phyloP scores from a whole-genome alignment of 2,329 filamentous ascomycete genomes.

The Hypoxylon rubiginosum region DNA sequence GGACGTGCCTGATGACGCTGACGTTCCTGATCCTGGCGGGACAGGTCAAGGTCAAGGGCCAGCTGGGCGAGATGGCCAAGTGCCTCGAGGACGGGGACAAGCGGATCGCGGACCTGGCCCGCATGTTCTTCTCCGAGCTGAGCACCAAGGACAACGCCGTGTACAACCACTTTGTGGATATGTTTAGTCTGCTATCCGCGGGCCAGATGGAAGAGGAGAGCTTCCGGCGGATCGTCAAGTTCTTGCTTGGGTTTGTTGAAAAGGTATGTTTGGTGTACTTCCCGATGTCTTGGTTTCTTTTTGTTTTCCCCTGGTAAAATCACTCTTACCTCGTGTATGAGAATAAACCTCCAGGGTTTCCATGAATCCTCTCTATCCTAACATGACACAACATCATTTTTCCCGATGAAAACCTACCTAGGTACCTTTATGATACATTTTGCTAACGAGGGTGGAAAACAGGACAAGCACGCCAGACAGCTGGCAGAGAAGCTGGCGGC shows the following conservation, averaged over 20 bases:
- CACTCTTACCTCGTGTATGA: background rate
- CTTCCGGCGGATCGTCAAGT: slow-evolving; percentile 88
- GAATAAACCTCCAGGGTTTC: background rate
- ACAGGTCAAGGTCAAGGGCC: slow-evolving; percentile 99
- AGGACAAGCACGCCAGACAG: slow-evolving; percentile 98
- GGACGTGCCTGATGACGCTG: slow-evolving; percentile 97
- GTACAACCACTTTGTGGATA: slow-evolving; percentile 99
- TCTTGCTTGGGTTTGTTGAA: slow-evolving; percentile 95
- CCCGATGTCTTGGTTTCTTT: background rate
- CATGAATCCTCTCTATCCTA: background rate
- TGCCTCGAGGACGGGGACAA: slow-evolving; percentile 97
- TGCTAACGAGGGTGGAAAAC: slow-evolving; percentile 33
- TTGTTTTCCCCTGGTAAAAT: background rate
- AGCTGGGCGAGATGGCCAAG: slow-evolving; percentile 98
- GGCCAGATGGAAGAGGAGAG: slow-evolving; percentile 89
- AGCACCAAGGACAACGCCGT: slow-evolving; percentile 99
- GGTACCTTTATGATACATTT: background rate
- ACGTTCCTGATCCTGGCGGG: slow-evolving; percentile 97
- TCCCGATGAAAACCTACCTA: background rate
- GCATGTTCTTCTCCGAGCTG: slow-evolving; percentile 99
- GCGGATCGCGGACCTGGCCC: slow-evolving; percentile 89
- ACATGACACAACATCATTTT: background rate
- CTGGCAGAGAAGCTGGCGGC: slow-evolving; percentile 93
- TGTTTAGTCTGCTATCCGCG: slow-evolving; percentile 93
- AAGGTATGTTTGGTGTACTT: slow-evolving; percentile 74